phyloP scores from a whole-genome alignment of 2,329 filamentous ascomycete genomes.

The Rhinocladiella similis region DNA sequence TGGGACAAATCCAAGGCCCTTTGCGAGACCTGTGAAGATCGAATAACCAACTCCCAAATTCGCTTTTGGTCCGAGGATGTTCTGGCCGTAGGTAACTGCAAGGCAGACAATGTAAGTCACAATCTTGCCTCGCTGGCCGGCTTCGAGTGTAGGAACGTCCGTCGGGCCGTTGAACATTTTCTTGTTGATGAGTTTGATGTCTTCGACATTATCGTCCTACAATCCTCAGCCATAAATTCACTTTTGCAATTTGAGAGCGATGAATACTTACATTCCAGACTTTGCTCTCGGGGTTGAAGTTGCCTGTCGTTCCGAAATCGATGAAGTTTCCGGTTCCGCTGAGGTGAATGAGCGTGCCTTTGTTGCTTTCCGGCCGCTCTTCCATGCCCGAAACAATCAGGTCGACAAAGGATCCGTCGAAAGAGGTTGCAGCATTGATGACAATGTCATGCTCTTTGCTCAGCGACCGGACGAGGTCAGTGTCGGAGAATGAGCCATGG shows the following conservation, averaged over 20 bases:
- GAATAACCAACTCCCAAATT: constrained; percentile 14
- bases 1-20: constrained; percentile 10
- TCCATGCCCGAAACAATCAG: constrained; percentile 19
- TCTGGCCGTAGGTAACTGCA: constrained; percentile 15
- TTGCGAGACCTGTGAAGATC: constrained; percentile 10
- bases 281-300: constrained; percentile 20
- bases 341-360: constrained; percentile 19
- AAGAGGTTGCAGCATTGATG: constrained; percentile 19
- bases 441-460: constrained; percentile 21
- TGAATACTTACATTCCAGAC: constrained; percentile 20
- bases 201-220: constrained; percentile 20
- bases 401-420: constrained; percentile 12
- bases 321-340: constrained; percentile 21
- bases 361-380: constrained; percentile 7
- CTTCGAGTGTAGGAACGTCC: constrained; percentile 15
- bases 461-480: constrained; percentile 14
- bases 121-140: constrained; percentile 16
- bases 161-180: constrained; percentile 19
- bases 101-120: constrained; percentile 19
- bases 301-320: constrained; percentile 14
- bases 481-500: constrained; percentile 15
- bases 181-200: constrained; percentile 14
- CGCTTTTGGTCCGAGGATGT: constrained; percentile 7
- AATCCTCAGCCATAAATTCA: not conserved
- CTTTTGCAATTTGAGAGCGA: not conserved